Evolutionary conservation across 257 asterid genomes (phyloP).

Genomic region (Rubia yunnanensis): DNA sequence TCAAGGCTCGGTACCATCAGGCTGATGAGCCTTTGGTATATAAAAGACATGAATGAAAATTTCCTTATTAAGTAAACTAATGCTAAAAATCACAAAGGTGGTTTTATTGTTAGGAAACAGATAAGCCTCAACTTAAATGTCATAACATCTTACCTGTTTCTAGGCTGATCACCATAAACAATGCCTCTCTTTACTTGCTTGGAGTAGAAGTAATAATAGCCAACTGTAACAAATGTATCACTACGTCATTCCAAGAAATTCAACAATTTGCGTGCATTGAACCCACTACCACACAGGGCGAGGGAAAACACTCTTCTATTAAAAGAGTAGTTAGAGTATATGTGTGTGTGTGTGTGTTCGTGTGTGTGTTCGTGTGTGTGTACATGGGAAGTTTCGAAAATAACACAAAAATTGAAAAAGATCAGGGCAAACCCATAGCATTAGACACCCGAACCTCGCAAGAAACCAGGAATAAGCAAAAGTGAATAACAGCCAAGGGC

Average conservation of each 20-base stretch:
- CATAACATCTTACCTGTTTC: conserved; percentile 57
- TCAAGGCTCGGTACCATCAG: not conserved
- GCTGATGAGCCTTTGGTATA: not conserved
- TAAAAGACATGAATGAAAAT: not conserved
- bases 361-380: no score
- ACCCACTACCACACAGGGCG: not conserved
- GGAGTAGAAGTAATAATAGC: conserved; percentile 75
- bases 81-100: not conserved
- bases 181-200: conserved; percentile 69
- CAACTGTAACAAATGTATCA: conserved; percentile 51
- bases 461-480: conserved; percentile 79
- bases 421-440: not conserved
- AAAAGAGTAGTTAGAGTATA: not conserved
- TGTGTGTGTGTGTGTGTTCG: no score
- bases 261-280: not conserved
- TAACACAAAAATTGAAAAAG: not conserved
- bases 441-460: conserved; percentile 60
- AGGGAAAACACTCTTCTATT: not conserved
- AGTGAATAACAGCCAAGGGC: conserved; percentile 85
- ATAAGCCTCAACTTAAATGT: not conserved
- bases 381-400: not conserved
- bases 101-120: not conserved
- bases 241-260: conserved; percentile 5
- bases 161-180: conserved; percentile 81
- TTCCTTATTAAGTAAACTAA: not conserved